These are phyloP conservation scores for Exophiala sideris DNA, from an alignment of 2,329 filamentous ascomycete genomes.

Conservation along the genomic window DNA sequence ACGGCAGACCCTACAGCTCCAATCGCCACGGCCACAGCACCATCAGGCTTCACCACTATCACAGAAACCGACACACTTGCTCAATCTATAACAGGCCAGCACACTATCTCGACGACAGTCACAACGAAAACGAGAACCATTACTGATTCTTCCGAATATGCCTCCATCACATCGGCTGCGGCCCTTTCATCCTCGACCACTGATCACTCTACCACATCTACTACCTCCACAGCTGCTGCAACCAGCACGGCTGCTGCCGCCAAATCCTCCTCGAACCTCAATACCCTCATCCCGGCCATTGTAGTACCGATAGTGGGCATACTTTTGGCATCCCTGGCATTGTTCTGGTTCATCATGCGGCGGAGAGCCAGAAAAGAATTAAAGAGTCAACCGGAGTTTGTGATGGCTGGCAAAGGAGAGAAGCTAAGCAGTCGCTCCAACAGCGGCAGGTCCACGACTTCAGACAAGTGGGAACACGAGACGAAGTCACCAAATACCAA, in stretches of 20 bases:
- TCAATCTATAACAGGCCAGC: constrained; percentile 7
- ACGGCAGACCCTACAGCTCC: constrained; percentile 11
- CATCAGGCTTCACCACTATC: constrained; percentile 23
- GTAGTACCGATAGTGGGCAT: constrained; percentile 26
- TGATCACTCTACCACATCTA: constrained; percentile 40
- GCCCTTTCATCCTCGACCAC: constrained; percentile 31
- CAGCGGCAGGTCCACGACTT: constrained; percentile 23
- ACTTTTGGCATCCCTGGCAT: constrained; percentile 22
- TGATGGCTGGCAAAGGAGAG: constrained; percentile 27
- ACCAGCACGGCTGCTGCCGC: constrained; percentile 37
- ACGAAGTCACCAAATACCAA: constrained; percentile 16
- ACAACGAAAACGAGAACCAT: constrained; percentile 20
- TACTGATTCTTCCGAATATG: constrained; percentile 23
- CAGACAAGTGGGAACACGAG: constrained; percentile 5
- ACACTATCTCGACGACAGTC: constrained; percentile 19
- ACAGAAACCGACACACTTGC: constrained; percentile 19
- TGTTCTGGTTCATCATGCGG: constrained; percentile 29
- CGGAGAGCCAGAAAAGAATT: constrained; percentile 24
- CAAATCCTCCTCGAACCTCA: constrained; percentile 32
- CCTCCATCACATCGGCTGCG: constrained; percentile 23
- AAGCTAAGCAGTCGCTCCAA: constrained; percentile 26
- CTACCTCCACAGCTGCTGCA: constrained; percentile 34
- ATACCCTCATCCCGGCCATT: constrained; percentile 27
- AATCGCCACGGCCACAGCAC: constrained; percentile 14
- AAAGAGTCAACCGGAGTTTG: constrained; percentile 26